Evolutionary conservation across 2,329 filamentous ascomycete genomes (phyloP).

Genomic region (Botryotinia convoluta): DNA sequence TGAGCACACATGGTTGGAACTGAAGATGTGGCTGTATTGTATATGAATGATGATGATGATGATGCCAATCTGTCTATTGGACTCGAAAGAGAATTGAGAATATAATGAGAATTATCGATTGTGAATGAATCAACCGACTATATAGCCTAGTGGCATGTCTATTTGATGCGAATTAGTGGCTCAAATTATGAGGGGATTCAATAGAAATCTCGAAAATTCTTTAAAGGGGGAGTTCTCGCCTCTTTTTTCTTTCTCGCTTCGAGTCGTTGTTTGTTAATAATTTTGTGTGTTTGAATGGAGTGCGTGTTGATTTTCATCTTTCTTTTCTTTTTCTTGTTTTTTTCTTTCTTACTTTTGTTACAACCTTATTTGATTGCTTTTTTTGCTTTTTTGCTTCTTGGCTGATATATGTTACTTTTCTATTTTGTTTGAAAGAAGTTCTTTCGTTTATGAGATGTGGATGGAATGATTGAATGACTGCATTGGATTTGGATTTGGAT

Average conservation of each 20-base stretch:
- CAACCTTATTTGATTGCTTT: too few relatives aligned
- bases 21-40: not conserved
- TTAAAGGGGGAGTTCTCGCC: not conserved
- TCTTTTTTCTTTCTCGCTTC: not conserved
- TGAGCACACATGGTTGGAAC: not conserved
- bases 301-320: not conserved
- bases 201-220: not conserved
- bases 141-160: not conserved
- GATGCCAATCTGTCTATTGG: not conserved
- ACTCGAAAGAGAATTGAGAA: not conserved
- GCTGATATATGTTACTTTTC: too few relatives aligned
- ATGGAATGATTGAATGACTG: too few relatives aligned
- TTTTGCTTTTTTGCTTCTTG: too few relatives aligned
- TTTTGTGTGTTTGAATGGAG: fast-evolving
- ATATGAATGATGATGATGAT: slow-evolving; percentile 17
- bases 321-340: not conserved
- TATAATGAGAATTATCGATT: too few relatives aligned
- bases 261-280: fast-evolving
- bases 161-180: too few relatives aligned
- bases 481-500: too few relatives aligned
- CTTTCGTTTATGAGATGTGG: too few relatives aligned
- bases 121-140: not conserved
- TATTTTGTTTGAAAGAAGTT: too few relatives aligned
- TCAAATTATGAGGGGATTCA: not conserved
- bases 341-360: too few relatives aligned